Conservation (phyloP, 1,284 basidiomycete genomes). For the Apiotrichum akiyoshidainum region DNA sequence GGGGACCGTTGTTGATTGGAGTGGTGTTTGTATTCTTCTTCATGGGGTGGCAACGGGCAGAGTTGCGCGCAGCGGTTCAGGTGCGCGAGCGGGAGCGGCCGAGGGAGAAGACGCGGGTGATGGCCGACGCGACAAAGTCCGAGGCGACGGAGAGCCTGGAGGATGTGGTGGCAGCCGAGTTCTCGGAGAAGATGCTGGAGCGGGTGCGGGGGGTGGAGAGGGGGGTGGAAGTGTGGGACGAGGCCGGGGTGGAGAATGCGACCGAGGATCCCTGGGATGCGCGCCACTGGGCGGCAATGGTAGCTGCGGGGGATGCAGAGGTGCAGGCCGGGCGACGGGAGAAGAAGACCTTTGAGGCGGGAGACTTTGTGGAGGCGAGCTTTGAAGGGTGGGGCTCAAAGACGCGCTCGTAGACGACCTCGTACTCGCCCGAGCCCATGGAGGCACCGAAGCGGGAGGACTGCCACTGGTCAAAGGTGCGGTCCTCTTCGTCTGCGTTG, state of each 20-base stretch:
- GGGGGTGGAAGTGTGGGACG: neutral
- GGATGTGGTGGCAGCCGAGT: neutral
- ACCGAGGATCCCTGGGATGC: neutral
- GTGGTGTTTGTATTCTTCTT: no score
- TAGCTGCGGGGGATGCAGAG: neutral
- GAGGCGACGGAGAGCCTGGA: neutral
- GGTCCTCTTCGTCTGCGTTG: neutral
- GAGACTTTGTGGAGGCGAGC: neutral
- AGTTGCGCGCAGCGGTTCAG: neutral
- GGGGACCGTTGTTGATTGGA: no score
- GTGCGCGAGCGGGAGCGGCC: neutral
- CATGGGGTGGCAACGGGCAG: no score
- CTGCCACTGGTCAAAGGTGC: neutral
- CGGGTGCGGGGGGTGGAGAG: neutral
- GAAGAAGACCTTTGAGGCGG: neutral
- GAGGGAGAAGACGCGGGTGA: neutral
- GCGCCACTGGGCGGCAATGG: conserved; percentile 4
- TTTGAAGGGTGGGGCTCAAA: conserved; percentile 3
- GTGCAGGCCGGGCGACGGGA: neutral
- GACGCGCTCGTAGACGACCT: conserved; percentile 1
- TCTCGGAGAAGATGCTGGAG: neutral
- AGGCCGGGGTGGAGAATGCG: neutral
- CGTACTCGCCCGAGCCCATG: neutral
- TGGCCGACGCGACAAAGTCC: neutral
- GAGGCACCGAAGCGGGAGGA: neutral